Evolutionary conservation across 176 grass and related monocot species (phyloP).

Genomic region (Alloteropsis semialata): DNA sequence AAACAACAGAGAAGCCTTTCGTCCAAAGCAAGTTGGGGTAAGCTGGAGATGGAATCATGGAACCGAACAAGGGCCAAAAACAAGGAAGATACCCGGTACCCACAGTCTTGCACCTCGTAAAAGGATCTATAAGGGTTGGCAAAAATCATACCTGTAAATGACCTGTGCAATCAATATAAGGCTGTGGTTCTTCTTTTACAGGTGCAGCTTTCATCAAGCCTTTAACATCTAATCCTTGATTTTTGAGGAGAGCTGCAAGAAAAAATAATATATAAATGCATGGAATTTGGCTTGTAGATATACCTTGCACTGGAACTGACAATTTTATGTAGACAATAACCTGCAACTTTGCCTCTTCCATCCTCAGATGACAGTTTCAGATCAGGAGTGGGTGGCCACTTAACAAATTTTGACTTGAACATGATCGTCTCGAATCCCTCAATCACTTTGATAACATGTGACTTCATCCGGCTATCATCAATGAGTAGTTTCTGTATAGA

Average conservation of each 20-base stretch:
- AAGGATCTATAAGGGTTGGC: slow-evolving; percentile 7
- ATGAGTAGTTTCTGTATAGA: slow-evolving; percentile 75
- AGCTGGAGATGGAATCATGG: neutral
- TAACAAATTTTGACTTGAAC: slow-evolving; percentile 87
- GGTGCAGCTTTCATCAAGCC: slow-evolving; percentile 76
- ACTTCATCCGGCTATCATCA: slow-evolving; percentile 48
- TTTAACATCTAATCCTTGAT: slow-evolving; percentile 95
- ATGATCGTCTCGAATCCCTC: slow-evolving; percentile 83
- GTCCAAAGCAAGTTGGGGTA: neutral
- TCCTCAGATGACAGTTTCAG: slow-evolving; percentile 82
- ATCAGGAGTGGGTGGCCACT: slow-evolving; percentile 82
- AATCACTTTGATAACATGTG: slow-evolving; percentile 76
- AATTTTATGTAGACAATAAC: slow-evolving; percentile 42
- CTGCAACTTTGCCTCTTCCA: slow-evolving; percentile 98
- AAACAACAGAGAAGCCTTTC: neutral
- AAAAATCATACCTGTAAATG: slow-evolving; percentile 70
- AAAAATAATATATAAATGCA: neutral
- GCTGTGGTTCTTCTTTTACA: slow-evolving; percentile 64
- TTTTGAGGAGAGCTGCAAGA: slow-evolving; percentile 81
- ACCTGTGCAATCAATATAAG: slow-evolving; percentile 92
- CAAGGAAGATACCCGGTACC: neutral
- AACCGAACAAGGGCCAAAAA: neutral
- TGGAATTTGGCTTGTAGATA: neutral
- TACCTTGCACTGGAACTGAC: neutral
- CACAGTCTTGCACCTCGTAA: neutral